phyloP scores from a whole-genome alignment of 129 eudicot genomes.

The Chrysanthemum seticuspe region DNA sequence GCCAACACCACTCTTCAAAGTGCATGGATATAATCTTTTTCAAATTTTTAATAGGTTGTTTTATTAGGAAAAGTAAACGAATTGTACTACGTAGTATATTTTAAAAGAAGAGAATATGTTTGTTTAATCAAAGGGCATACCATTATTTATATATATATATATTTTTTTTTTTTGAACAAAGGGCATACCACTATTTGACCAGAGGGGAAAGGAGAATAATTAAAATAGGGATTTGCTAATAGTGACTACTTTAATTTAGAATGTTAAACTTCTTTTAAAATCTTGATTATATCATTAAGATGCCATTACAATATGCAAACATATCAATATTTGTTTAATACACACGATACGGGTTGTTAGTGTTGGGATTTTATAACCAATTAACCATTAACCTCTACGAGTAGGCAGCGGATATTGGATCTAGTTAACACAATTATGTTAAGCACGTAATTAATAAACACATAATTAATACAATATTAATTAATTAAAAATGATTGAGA shows the following conservation, averaged over 20 bases:
- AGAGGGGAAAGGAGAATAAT: too few relatives aligned
- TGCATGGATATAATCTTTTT: slow-evolving; percentile 30
- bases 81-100: neutral
- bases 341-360: neutral
- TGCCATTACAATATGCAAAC: neutral
- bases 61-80: neutral
- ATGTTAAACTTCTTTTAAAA: neutral
- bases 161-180: too few relatives aligned
- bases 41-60: slow-evolving; percentile 9
- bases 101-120: slow-evolving; percentile 18
- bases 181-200: too few relatives aligned
- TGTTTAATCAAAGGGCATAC: neutral
- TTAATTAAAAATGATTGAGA: too few relatives aligned
- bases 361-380: too few relatives aligned
- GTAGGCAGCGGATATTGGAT: too few relatives aligned
- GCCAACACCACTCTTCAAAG: slow-evolving; percentile 20
- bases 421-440: too few relatives aligned
- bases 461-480: too few relatives aligned
- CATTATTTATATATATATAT: too few relatives aligned
- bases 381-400: too few relatives aligned
- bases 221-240: too few relatives aligned
- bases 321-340: neutral
- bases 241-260: neutral
- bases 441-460: too few relatives aligned
- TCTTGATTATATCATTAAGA: neutral